Conservation (phyloP, 2,329 filamentous ascomycete genomes). For the Drechslera avenae region DNA sequence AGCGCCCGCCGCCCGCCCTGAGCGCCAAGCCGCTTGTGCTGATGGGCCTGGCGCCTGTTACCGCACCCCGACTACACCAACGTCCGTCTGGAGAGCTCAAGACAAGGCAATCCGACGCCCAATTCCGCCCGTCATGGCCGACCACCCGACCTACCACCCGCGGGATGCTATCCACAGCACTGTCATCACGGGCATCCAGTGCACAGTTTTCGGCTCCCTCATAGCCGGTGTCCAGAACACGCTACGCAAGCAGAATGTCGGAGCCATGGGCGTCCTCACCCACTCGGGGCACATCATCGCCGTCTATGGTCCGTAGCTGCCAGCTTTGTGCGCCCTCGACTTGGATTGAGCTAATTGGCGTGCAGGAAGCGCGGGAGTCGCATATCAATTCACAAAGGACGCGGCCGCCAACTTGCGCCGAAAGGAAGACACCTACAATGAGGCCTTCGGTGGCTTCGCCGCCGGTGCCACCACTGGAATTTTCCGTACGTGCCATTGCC, state of each 20-base stretch:
- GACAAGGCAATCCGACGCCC: slow-evolving; percentile 28
- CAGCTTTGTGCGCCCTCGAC: not conserved
- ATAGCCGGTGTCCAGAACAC: slow-evolving; percentile 84
- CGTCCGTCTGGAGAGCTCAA: slow-evolving; percentile 3
- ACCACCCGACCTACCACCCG: slow-evolving; percentile 63
- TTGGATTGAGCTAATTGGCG: slow-evolving; percentile 34
- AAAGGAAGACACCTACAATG: slow-evolving; percentile 79
- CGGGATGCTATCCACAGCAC: slow-evolving; percentile 75
- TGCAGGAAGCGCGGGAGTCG: slow-evolving; percentile 72
- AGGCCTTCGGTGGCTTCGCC: slow-evolving; percentile 75
- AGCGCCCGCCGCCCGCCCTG: slow-evolving; percentile 5
- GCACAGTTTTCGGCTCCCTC: slow-evolving; percentile 71
- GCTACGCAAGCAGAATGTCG: slow-evolving; percentile 79
- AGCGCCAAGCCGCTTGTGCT: slow-evolving; percentile 11
- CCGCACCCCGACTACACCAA: slow-evolving; percentile 10
- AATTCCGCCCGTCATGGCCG: slow-evolving; percentile 45
- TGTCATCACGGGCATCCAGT: slow-evolving; percentile 67
- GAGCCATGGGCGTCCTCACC: slow-evolving; percentile 79
- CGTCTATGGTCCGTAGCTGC: slow-evolving; percentile 62
- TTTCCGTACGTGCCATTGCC: slow-evolving; percentile 61
- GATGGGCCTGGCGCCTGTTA: slow-evolving; percentile 5
- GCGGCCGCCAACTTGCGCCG: slow-evolving; percentile 84
- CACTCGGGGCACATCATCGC: slow-evolving; percentile 76
- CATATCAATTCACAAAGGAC: slow-evolving; percentile 77
- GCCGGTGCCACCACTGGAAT: slow-evolving; percentile 75